Evolutionary conservation across 2,329 filamentous ascomycete genomes (phyloP), one percentile per base, ranked within the genome.

Genomic region (Penicillium freii): DNA sequence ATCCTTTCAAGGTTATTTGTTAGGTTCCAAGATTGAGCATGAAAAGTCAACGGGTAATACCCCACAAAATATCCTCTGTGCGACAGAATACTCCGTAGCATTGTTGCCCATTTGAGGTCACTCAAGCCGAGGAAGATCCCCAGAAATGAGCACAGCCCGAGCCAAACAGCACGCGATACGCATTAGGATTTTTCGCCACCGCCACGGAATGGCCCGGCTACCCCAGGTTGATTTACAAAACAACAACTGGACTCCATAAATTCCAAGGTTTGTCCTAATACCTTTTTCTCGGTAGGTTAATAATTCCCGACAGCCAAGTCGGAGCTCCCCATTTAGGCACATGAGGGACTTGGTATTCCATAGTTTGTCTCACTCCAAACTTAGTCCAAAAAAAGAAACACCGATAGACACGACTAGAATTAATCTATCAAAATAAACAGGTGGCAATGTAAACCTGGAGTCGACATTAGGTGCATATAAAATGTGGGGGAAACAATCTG

Each of bases 401-500:
- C 5, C 31, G 4, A 4, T 27, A 15, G 27, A 40, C 9, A 47
- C 6, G 17, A 34, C 17, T 23, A 47, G 27, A 39, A 29, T 21
- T n/a, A 44, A 40, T 25, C 7, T 19, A 29, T 42, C 31, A 10
- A 36, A 38, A 39, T 25, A 40, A 42, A 19, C 46, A 54, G 23
- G 43, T n/a, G 9, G 9, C 38, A n/a, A 25, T 13, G 8, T 25
- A 21, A 19, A 38, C 21, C 5, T 5, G 21, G n/a, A 42, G 33
- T 42, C 33, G 10, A 47, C 21, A 59, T 58, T 57, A 55, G 50
- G 40, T 62, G 52, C 52, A 53, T 54, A 48, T 51, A 59, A 58
- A 69, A 64, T 67, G 67, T 62, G 68, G 69, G 67, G 69, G 34
- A 50, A 17, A 52, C 53, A 69, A 44, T 57, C 54, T 65, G 57